phyloP scores from a whole-genome alignment of 2,329 filamentous ascomycete species.

The Rhinocladiella similis region DNA sequence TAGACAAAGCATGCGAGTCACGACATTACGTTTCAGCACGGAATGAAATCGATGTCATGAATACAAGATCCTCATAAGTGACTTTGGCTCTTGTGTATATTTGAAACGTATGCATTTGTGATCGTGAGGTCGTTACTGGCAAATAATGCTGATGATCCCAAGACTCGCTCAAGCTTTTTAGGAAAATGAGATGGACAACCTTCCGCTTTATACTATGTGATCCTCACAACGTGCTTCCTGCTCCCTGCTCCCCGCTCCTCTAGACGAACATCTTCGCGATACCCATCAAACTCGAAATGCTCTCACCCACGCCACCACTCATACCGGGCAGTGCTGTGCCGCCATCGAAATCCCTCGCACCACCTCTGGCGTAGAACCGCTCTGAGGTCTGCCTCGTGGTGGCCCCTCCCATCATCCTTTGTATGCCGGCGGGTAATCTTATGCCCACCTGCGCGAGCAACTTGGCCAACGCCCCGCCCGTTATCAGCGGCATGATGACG shows the following conservation, averaged over 20 bases:
- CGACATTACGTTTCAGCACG: too few species aligned
- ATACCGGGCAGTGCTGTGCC: constrained; percentile 29
- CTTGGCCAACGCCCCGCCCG: constrained; percentile 76
- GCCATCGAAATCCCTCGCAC: constrained; percentile 32
- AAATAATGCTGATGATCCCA: too few species aligned
- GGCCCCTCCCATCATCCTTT: constrained; percentile 40
- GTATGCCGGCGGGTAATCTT: constrained; percentile 64
- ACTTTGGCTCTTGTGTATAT: background rate
- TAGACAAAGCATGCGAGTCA: background rate
- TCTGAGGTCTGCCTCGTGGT: constrained; percentile 34
- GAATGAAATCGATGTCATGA: background rate
- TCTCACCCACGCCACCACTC: constrained; percentile 42
- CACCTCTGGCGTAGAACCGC: constrained; percentile 33
- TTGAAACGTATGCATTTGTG: background rate
- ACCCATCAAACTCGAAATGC: constrained; percentile 50
- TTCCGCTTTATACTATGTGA: background rate
- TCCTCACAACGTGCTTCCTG: background rate
- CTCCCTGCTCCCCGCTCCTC: constrained; percentile 19
- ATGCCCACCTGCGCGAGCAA: constrained; percentile 79
- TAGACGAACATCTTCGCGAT: constrained; percentile 55
- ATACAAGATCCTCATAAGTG: background rate
- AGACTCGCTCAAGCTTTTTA: too few species aligned
- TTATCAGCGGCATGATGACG: constrained; percentile 83
- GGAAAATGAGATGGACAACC: too few species aligned
- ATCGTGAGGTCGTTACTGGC: constrained; percentile 1